These are phyloP conservation scores for Lupinus albus DNA, from an alignment of 306 rosid species.

Conservation along the genomic window DNA sequence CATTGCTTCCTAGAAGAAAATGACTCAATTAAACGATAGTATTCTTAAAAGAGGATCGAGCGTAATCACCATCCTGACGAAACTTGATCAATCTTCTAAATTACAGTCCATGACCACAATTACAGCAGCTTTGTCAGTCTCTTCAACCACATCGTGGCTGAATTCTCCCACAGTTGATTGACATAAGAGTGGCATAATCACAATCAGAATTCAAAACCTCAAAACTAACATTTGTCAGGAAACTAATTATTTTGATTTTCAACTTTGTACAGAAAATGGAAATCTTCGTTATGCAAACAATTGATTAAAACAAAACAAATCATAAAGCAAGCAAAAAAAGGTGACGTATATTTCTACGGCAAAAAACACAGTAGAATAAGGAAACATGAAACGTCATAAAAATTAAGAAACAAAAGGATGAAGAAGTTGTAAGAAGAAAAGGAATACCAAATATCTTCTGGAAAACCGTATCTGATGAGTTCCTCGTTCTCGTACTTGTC, in stretches of 20 bases:
- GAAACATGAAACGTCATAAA: too few relatives aligned
- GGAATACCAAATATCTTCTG: slow-evolving; percentile 87
- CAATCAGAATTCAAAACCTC: too few relatives aligned
- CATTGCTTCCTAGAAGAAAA: not conserved
- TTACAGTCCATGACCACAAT: too few relatives aligned
- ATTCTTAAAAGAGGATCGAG: not conserved
- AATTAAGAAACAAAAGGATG: not conserved
- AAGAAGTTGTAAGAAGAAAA: not conserved
- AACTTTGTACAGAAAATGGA: not conserved
- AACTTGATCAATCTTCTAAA: too few relatives aligned
- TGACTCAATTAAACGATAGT: not conserved
- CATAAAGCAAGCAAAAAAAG: not conserved
- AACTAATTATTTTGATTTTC: not conserved
- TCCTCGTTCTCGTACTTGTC: slow-evolving; percentile 98
- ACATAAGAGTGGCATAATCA: too few relatives aligned
- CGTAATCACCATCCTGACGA: slow-evolving; percentile 19
- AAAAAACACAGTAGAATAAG: too few relatives aligned
- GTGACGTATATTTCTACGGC: not conserved
- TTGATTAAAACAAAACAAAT: not conserved
- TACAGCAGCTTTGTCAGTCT: too few relatives aligned
- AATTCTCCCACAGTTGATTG: too few relatives aligned
- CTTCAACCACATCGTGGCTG: too few relatives aligned
- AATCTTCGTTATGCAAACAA: not conserved
- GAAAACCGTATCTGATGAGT: slow-evolving; percentile 93
- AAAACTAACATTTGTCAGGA: not conserved